phyloP scores from a whole-genome alignment of 2,329 filamentous ascomycete genomes.

The Pseudopyricularia cyperi region DNA sequence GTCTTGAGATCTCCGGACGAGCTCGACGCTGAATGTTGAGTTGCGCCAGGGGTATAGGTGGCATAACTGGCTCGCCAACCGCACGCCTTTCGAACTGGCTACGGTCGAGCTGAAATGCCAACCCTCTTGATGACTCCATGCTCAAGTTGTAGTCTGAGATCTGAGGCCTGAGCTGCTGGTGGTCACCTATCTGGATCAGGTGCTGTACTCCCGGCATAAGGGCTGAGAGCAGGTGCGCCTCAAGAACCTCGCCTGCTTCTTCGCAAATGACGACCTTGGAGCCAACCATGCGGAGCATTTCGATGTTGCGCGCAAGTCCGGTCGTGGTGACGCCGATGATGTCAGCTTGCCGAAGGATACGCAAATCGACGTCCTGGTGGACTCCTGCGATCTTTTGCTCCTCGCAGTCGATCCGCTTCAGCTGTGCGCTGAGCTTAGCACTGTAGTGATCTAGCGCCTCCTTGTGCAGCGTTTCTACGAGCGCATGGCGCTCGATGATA shows the following conservation, averaged over 20 bases:
- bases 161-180: slow-evolving; percentile 46
- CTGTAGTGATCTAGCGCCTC: neutral
- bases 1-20: slow-evolving; percentile 45
- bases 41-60: slow-evolving; percentile 16
- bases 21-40: slow-evolving; percentile 52
- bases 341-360: slow-evolving; percentile 22
- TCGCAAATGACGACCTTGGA: slow-evolving; percentile 51
- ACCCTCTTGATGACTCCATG: slow-evolving; percentile 31
- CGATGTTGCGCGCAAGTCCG: slow-evolving; percentile 38
- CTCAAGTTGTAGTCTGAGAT: slow-evolving; percentile 42
- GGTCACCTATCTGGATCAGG: slow-evolving; percentile 50
- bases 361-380: slow-evolving; percentile 19
- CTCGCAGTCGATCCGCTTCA: neutral
- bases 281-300: slow-evolving; percentile 31
- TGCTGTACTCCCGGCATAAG: slow-evolving; percentile 48
- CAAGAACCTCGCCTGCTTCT: slow-evolving; percentile 56
- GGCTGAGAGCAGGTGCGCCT: slow-evolving; percentile 47
- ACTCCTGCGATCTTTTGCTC: slow-evolving; percentile 9
- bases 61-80: slow-evolving; percentile 9
- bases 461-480: neutral
- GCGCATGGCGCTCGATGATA: neutral
- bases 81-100: slow-evolving; percentile 47
- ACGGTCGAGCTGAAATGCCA: slow-evolving; percentile 39
- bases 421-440: neutral
- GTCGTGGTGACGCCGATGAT: slow-evolving; percentile 49